phyloP scores from a whole-genome alignment of 345 rosid genomes.

The Kandelia obovata region DNA sequence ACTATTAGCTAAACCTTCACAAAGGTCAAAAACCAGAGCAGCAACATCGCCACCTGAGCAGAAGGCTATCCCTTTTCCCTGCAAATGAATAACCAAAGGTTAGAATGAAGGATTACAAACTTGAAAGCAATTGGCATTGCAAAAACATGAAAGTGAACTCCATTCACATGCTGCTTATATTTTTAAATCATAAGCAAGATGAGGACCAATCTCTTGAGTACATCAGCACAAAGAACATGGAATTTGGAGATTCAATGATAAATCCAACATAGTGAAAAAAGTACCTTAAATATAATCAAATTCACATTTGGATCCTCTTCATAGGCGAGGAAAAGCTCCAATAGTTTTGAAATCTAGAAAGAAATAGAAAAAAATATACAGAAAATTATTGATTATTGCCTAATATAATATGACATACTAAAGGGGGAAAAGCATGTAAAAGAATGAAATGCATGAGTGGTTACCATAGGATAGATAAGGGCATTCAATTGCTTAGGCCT shows the following conservation, averaged over 20 bases:
- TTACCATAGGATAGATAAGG: slow-evolving; percentile 53
- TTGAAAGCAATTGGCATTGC: no score
- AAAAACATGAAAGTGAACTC: no score
- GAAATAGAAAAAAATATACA: not conserved
- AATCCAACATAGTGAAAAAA: not conserved
- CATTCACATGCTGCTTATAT: no score
- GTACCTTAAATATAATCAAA: slow-evolving; percentile 68
- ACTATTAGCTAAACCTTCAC: slow-evolving; percentile 29
- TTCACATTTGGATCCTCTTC: slow-evolving; percentile 59
- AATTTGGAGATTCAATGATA: not conserved
- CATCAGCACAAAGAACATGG: no score
- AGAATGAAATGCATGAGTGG: not conserved
- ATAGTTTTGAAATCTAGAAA: slow-evolving; percentile 48
- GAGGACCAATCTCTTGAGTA: no score
- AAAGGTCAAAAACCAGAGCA: slow-evolving; percentile 45
- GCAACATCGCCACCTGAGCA: slow-evolving; percentile 84
- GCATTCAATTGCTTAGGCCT: slow-evolving; percentile 73
- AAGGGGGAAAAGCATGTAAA: no score
- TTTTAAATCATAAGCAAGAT: no score
- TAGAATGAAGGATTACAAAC: not conserved
- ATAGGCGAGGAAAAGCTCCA: slow-evolving; percentile 54
- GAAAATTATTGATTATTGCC: not conserved
- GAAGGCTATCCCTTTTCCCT: slow-evolving; percentile 81
- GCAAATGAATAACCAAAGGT: slow-evolving; percentile 2
- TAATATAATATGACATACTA: not conserved